Conservation (phyloP, 495 filamentous ascomycete genomes). For the Penicillium angulare region DNA sequence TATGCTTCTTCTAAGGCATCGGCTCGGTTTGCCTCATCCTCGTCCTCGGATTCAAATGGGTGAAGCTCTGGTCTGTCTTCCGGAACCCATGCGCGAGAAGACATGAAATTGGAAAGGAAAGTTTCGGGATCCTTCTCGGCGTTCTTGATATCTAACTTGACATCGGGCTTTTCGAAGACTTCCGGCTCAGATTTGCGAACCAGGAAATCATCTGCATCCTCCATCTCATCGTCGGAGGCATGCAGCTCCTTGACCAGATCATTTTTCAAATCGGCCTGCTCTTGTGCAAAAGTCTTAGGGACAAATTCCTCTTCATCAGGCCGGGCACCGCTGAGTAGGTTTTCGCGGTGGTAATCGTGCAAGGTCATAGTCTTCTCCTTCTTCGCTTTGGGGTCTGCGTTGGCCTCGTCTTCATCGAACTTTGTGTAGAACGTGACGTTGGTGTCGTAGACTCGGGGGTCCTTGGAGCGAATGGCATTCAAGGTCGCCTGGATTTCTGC, state of each 20-base stretch:
- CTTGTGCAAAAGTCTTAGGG: constrained; percentile 73
- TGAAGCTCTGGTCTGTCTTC: constrained; percentile 55
- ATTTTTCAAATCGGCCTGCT: constrained; percentile 79
- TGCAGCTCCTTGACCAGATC: constrained; percentile 78
- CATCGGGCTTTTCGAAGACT: constrained; percentile 42
- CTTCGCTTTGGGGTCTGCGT: constrained; percentile 39
- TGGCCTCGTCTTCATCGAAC: constrained; percentile 48
- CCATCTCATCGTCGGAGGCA: constrained; percentile 51
- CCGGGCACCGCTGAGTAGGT: constrained; percentile 66
- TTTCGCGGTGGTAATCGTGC: constrained; percentile 85
- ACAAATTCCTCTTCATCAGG: constrained; percentile 53
- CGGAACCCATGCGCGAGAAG: constrained; percentile 83
- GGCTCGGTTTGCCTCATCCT: constrained; percentile 75
- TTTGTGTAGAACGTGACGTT: constrained; percentile 71
- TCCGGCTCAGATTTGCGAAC: constrained; percentile 46
- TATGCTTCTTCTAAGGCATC: constrained; percentile 92
- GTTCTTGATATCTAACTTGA: constrained; percentile 62
- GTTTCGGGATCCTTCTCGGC: constrained; percentile 90
- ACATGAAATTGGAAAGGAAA: constrained; percentile 86
- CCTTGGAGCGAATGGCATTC: constrained; percentile 81
- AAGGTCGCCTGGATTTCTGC: constrained; percentile 82
- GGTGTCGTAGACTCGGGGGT: constrained; percentile 85
- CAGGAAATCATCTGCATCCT: constrained; percentile 74
- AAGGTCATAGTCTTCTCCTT: constrained; percentile 84
- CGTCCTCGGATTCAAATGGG: constrained; percentile 90